Base-by-base conservation (phyloP, 805 yeast species). In the Myxozyma geophila region DNA sequence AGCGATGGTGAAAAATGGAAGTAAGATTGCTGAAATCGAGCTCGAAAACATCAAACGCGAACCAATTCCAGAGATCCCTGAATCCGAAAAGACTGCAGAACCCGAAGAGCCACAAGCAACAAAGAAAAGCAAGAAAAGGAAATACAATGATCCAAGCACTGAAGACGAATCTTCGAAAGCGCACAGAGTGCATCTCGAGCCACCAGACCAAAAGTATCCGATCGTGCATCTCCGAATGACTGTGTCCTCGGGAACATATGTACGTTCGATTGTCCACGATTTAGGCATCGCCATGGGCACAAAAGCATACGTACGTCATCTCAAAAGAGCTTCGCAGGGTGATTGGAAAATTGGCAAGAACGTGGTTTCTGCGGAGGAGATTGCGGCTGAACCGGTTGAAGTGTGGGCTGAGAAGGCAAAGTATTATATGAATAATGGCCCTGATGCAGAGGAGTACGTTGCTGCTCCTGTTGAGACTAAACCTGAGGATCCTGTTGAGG, bases 221-320 rank as follows among this genome's bases (percentile, higher is more conserved):
- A 70, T 88, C 54, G 71, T 93, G 33, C 92, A 88, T 70, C 84
- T 95, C 69, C 83, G 82, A 15, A 84, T 96, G 3, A 82, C 84
- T 41, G 99, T 93, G 0, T 88, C 97, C 0, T 91, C 98, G 0
- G 99, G 99, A 1, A 95, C 98, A 0, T 95, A 95, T 72, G 92
- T 95, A 54, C 82, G 99, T 69, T 88, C 97, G 1, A 78, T 95
- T 59, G 81, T 95, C 54, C 90, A 96, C 76, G 99, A 95, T 72
- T 80, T 90, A 50, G 98, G 96, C 1, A 83, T 88, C 64, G 88
- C 93, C 0, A 77, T 92, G 73, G 87, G 88, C 17, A 85, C 92
- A 0, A 84, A 90, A 33, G 90, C 96, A 0, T 91, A 91, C 72
- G 92, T 95, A 97, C 96, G 88, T 8, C 86, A 85, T 69, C 82